Percentiles rank a stretch among this genome's conserved stretches.
Conservation (phyloP, 75 land plant genomes). For the Gnetum montanum region DNA sequence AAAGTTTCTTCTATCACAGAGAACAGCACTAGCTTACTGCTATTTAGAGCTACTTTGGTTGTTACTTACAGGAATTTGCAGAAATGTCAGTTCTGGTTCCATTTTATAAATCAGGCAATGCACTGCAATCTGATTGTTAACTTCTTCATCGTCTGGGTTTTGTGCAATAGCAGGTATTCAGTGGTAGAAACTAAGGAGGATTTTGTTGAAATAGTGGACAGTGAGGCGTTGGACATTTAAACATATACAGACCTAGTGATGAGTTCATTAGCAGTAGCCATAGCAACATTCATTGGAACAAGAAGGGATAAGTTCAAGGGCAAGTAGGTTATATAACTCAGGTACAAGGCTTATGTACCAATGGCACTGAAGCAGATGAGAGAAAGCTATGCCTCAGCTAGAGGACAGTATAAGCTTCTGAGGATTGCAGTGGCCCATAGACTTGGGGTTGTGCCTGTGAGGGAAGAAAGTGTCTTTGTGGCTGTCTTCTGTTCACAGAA, state of each 20-base stretch:
- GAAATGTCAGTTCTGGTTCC: no score
- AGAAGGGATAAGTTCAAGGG: conserved; percentile 75
- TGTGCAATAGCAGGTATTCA: no score
- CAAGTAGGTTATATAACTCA: conserved; percentile 56
- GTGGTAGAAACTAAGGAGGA: not conserved
- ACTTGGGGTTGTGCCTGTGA: conserved; percentile 62
- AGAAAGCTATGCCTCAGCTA: conserved; percentile 42
- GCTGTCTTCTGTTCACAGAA: conserved; percentile 79
- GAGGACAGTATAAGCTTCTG: conserved; percentile 41
- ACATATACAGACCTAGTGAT: conserved; percentile 51
- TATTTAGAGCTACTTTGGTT: no score
- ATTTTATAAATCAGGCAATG: no score
- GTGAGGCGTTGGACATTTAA: conserved; percentile 29
- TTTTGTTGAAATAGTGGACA: conserved; percentile 18
- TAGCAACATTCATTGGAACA: conserved; percentile 80
- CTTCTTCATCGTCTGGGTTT: no score
- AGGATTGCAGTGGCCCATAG: conserved; percentile 64
- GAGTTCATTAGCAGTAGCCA: conserved; percentile 60
- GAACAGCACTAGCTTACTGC: no score
- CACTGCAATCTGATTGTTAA: no score
- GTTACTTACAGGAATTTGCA: no score
- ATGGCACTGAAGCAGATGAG: conserved; percentile 61
- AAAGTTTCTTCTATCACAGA: no score
- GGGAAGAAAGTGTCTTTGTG: conserved; percentile 82
- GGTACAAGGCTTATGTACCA: conserved; percentile 77